Base-by-base conservation (phyloP, 768 basidiomycete species). In the Podaxis sp. region DNA sequence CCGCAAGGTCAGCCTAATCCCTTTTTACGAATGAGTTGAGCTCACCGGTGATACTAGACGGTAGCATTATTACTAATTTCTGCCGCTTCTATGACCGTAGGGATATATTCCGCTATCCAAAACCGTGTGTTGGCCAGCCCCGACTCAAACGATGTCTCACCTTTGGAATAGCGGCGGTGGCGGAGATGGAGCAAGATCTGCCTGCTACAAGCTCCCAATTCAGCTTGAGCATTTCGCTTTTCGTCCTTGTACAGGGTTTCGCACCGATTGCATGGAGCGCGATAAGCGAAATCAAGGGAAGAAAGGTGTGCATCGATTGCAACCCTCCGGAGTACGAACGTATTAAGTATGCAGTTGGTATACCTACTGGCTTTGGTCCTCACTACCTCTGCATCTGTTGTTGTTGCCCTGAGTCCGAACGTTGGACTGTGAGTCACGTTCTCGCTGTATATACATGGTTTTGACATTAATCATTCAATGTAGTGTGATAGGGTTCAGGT, bases 261-360 rank as follows among this genome's bases (percentile, higher is more conserved):
- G 72, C 86, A 57, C 92, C 91, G 0, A 67, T 90, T 10, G 48
- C 88, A 3, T 92, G 91, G 91, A 84, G 80, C 60, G 82, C 85
- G 0, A 73, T 88, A 22, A 88, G 87, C 60, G 92, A 94, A 72
- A 83, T 93, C 37, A 87, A 85, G 69, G 92, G 91, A 7, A 78
- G 91, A 60, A 92, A 87, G 79, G 87, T 86, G 65, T 28, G 79
- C 10, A 44, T 37, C 20, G n/a, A 28, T 37, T 37, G 10, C 33
- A 33, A 10, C 10, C 33, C 33, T 33, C 33, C 33, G 33, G 33
- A 33, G 33, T 33, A 2, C 33, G 8, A 33, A 10, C 10, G 8
- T 33, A 2, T 33, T 33, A 33, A 33, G 33, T 50, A 6, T n/a
- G 28, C 44, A 71, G 87, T 60, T 80, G 13, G 82, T 89, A 1